A percentile compares a stretch with the other conserved stretches of the same genome.
phyloP scores from a whole-genome alignment of 108 stramenopile genomes.

The Nitzschia sp. region DNA sequence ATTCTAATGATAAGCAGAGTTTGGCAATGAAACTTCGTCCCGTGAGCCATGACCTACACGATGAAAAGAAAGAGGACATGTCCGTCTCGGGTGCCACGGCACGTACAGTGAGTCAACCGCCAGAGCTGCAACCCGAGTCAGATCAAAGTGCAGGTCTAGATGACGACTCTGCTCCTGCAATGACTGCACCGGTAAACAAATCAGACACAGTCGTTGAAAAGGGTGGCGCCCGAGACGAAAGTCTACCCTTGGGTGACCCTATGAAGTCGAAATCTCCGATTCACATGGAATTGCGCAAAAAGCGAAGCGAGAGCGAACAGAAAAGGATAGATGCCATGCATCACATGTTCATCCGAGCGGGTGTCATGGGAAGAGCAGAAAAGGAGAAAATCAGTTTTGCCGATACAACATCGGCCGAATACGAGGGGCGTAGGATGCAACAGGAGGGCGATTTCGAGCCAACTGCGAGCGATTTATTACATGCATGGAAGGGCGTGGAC shows the following conservation, averaged over 20 bases:
- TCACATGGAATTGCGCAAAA: conserved; percentile 9
- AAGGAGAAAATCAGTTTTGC: conserved; percentile 7
- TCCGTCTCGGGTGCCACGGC: not conserved
- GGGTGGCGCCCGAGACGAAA: no score
- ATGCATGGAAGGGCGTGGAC: not conserved
- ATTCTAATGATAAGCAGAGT: no score
- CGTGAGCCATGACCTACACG: not conserved
- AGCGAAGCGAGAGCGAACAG: conserved; percentile 9
- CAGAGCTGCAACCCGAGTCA: not conserved
- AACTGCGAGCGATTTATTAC: not conserved
- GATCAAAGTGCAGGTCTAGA: no score
- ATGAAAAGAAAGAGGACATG: conserved; percentile 22
- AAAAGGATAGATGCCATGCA: conserved; percentile 13
- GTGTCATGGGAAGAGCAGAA: not conserved
- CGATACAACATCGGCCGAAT: conserved; percentile 1
- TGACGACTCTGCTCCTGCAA: no score
- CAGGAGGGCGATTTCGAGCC: not conserved
- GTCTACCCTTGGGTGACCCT: no score
- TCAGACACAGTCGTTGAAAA: no score
- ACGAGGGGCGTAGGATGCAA: not conserved
- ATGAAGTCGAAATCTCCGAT: not conserved
- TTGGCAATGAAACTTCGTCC: conserved; percentile 11
- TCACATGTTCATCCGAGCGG: not conserved
- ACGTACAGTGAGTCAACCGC: not conserved
- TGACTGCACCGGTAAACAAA: no score